These are phyloP conservation scores for Fusarium neocosmosporiellum DNA, from an alignment of 2,329 filamentous ascomycete species.

Conservation along the genomic window DNA sequence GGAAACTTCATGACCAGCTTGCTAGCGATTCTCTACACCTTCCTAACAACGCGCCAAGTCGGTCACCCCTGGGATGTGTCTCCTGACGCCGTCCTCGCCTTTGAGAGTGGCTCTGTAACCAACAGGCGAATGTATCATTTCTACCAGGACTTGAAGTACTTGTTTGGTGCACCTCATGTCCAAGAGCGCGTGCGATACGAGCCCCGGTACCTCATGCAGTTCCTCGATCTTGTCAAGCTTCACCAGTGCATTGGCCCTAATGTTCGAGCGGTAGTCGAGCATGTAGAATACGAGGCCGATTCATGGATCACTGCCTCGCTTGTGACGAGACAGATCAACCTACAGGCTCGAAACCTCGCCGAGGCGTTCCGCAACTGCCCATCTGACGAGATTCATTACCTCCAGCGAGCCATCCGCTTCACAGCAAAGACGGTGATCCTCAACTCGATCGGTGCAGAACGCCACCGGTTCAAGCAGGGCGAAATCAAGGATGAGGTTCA, in stretches of 20 bases:
- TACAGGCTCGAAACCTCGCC: constrained; percentile 87
- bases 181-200: constrained; percentile 86
- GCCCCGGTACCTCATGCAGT: constrained; percentile 90
- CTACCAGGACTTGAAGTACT: constrained; percentile 92
- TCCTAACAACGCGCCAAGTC: constrained; percentile 94
- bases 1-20: constrained; percentile 96
- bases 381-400: constrained; percentile 71
- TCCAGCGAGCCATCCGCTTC: constrained; percentile 78
- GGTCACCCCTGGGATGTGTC: constrained; percentile 92
- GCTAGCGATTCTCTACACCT: constrained; percentile 97
- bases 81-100: constrained; percentile 86
- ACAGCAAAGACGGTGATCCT: constrained; percentile 87
- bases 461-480: constrained; percentile 82
- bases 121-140: constrained; percentile 98
- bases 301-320: constrained; percentile 97
- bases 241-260: constrained; percentile 98
- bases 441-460: constrained; percentile 90
- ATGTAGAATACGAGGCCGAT: constrained; percentile 98
- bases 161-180: constrained; percentile 89
- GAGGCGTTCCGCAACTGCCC: constrained; percentile 82
- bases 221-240: constrained; percentile 93
- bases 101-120: constrained; percentile 93
- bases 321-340: constrained; percentile 94
- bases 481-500: constrained; percentile 89
- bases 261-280: constrained; percentile 87